Evolutionary conservation across 2,329 filamentous ascomycete genomes (phyloP).

Genomic region (Cordyceps farinosa): DNA sequence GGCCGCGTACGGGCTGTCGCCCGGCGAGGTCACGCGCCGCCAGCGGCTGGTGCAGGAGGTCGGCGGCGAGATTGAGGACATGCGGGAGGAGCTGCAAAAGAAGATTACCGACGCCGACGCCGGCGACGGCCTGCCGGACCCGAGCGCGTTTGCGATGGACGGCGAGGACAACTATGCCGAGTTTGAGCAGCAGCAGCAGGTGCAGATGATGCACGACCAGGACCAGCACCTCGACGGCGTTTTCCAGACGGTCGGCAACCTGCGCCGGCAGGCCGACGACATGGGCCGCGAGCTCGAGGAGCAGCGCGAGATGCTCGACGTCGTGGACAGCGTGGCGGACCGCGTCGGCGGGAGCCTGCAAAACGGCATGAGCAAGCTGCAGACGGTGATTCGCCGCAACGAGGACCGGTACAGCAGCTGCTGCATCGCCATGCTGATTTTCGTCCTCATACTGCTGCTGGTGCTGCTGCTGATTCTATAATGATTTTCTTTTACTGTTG

Average conservation of each 20-base stretch:
- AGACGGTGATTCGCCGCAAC: constrained; percentile 79
- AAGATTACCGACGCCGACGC: constrained; percentile 40
- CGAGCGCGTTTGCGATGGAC: constrained; percentile 54
- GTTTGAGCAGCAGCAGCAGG: constrained; percentile 88
- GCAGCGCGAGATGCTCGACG: constrained; percentile 82
- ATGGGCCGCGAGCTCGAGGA: constrained; percentile 97
- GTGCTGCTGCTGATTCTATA: constrained; percentile 68
- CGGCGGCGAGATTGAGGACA: constrained; percentile 82
- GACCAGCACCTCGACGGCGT: constrained; percentile 91
- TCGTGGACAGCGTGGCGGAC: constrained; percentile 80
- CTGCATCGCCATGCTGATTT: constrained; percentile 84
- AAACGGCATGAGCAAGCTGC: constrained; percentile 81
- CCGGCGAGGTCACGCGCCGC: constrained; percentile 76
- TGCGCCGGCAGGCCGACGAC: constrained; percentile 85
- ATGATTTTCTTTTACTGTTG: neutral
- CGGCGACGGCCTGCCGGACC: constrained; percentile 45
- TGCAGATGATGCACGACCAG: constrained; percentile 90
- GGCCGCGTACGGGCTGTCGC: constrained; percentile 78
- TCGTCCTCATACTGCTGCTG: constrained; percentile 81
- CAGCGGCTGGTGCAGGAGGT: constrained; percentile 83
- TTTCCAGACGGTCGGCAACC: constrained; percentile 85
- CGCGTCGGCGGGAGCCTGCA: constrained; percentile 81
- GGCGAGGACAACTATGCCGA: constrained; percentile 57
- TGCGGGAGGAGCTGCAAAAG: constrained; percentile 76
- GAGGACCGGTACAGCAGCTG: constrained; percentile 87